Evolutionary conservation across 129 eudicot species (phyloP).

Genomic region (Mikania micrantha): DNA sequence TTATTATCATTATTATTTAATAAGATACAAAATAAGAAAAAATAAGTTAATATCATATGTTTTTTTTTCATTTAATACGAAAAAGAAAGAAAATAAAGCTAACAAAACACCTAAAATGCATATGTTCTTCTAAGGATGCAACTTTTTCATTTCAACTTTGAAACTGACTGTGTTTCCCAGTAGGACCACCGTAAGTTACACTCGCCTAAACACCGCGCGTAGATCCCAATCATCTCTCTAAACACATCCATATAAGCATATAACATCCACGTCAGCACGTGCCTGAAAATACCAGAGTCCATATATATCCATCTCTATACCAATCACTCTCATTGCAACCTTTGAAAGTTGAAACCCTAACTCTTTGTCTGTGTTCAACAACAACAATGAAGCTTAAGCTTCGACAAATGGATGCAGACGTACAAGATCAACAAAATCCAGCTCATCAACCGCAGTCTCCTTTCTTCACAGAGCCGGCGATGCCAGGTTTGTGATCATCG

Average conservation of each 20-base stretch:
- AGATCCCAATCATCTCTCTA: background rate
- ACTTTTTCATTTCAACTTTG: too few relatives aligned
- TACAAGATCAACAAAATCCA: background rate
- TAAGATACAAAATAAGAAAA: too few relatives aligned
- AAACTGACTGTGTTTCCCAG: background rate
- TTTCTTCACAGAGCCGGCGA: background rate
- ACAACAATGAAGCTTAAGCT: background rate
- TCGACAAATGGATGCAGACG: background rate
- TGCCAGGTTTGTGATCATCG: conserved; percentile 17
- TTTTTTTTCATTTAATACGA: too few relatives aligned
- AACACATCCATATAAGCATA: background rate
- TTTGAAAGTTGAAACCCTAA: conserved; percentile 13
- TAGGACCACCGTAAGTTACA: background rate
- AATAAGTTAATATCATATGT: too few relatives aligned
- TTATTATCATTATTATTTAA: too few relatives aligned
- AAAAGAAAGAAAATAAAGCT: too few relatives aligned
- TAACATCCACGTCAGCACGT: too few relatives aligned
- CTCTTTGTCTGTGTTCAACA: background rate
- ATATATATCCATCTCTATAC: background rate
- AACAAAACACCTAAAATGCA: too few relatives aligned
- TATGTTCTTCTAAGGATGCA: too few relatives aligned
- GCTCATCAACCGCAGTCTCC: background rate
- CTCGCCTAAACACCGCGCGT: background rate
- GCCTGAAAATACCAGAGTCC: too few relatives aligned
- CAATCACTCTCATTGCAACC: background rate